phyloP scores from a whole-genome alignment of 805 yeast species.

The Myxozyma melibiosi region DNA sequence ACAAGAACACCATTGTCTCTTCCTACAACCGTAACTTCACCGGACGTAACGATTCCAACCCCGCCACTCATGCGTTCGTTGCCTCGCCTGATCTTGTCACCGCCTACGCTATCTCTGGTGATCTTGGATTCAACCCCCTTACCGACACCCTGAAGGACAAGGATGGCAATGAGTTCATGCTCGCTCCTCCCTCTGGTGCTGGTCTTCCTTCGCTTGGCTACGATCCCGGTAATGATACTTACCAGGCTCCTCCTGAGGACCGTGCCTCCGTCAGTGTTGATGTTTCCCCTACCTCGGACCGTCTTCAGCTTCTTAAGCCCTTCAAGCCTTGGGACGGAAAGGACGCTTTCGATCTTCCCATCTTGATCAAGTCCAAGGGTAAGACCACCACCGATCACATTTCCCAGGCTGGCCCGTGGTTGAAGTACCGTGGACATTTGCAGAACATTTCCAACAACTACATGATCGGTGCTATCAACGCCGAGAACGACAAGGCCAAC shows the following conservation, averaged over 20 bases:
- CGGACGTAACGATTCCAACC: conserved; percentile 97
- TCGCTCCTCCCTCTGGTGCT: conserved; percentile 70
- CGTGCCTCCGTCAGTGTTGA: conserved; percentile 62
- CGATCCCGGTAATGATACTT: conserved; percentile 60
- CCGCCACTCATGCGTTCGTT: conserved; percentile 94
- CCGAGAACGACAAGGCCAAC: conserved; percentile 96
- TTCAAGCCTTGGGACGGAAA: conserved; percentile 84
- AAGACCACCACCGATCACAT: conserved; percentile 98
- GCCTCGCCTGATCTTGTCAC: conserved; percentile 99
- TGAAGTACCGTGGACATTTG: conserved; percentile 96
- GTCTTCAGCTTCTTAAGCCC: conserved; percentile 89
- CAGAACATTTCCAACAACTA: conserved; percentile 96
- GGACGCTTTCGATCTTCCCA: conserved; percentile 68
- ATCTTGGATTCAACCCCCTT: conserved; percentile 86
- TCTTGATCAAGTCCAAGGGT: conserved; percentile 90
- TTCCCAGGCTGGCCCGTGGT: conserved; percentile 98
- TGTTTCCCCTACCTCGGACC: conserved; percentile 86
- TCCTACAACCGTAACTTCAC: conserved; percentile 97
- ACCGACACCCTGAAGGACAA: conserved; percentile 75
- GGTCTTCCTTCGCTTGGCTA: conserved; percentile 72
- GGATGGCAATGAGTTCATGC: conserved; percentile 73
- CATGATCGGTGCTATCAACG: conserved; percentile 93
- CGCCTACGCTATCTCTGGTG: conserved; percentile 94
- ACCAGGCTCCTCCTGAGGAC: conserved; percentile 60
- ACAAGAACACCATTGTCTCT: conserved; percentile 82